A percentile compares a stretch with the other conserved stretches of the same genome.
phyloP scores from a whole-genome alignment of 331 rosid species.

The Acacia concinna region DNA sequence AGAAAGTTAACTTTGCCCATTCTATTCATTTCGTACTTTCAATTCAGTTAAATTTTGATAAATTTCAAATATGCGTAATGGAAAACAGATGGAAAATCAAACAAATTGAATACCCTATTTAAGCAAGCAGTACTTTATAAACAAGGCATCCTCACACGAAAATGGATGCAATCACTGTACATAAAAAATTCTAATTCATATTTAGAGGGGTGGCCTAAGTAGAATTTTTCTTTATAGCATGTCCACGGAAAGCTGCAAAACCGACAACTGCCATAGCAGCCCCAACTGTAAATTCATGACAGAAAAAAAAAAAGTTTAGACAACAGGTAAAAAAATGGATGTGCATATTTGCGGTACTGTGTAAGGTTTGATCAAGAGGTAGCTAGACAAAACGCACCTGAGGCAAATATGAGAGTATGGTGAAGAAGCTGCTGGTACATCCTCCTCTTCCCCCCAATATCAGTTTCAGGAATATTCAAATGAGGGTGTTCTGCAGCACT shows the following conservation, averaged over 20 bases:
- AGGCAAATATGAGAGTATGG: slow-evolving; percentile 65
- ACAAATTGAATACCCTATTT: not conserved
- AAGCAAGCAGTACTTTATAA: not conserved
- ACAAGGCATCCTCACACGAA: slow-evolving; percentile 18
- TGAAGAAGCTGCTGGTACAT: slow-evolving; percentile 64
- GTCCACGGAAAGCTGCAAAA: slow-evolving; percentile 72
- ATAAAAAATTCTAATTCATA: slow-evolving; percentile 27
- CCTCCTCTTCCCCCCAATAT: slow-evolving; percentile 78
- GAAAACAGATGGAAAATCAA: slow-evolving; percentile 1
- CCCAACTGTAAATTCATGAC: slow-evolving; percentile 65
- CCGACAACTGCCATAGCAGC: slow-evolving; percentile 76
- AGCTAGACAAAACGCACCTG: slow-evolving; percentile 55
- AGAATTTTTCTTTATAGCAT: slow-evolving; percentile 59
- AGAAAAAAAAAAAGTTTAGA: slow-evolving; percentile 9
- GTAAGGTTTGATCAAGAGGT: slow-evolving; percentile 10
- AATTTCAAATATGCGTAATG: slow-evolving; percentile 9
- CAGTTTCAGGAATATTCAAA: slow-evolving; percentile 86
- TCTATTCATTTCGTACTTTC: not conserved
- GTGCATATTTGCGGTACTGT: slow-evolving; percentile 9
- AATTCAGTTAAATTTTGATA: not conserved
- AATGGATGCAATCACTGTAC: slow-evolving; percentile 36
- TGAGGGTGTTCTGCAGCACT: slow-evolving; percentile 81
- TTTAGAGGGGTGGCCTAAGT: slow-evolving; percentile 32
- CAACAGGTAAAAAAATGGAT: slow-evolving; percentile 13
- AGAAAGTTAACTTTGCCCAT: not conserved